These are phyloP conservation scores for Phialophora chinensis DNA, from an alignment of 2,329 filamentous ascomycete genomes.

Conservation along the genomic window DNA sequence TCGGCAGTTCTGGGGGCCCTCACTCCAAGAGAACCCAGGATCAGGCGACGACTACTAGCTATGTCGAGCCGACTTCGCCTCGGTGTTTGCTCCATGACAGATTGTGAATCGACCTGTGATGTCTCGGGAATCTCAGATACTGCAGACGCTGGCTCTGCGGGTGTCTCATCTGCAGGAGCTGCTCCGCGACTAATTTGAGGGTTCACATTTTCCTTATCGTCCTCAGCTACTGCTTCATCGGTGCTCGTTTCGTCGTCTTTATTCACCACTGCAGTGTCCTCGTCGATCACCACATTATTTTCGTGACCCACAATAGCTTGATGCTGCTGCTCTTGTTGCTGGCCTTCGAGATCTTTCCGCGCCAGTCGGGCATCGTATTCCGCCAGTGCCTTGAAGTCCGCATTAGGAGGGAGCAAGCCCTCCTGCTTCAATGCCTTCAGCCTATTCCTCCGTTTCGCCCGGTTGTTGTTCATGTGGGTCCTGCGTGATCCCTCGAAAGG, in stretches of 20 bases:
- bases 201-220: constrained; percentile 3
- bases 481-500: constrained; percentile 57
- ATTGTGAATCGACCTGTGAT: neutral
- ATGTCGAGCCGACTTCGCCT: constrained; percentile 59
- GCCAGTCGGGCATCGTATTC: constrained; percentile 36
- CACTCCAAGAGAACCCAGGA: constrained; percentile 75
- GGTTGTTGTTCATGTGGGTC: constrained; percentile 63
- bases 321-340: constrained; percentile 41
- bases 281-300: neutral
- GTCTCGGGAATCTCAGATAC: constrained; percentile 7
- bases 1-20: constrained; percentile 70
- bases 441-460: constrained; percentile 57
- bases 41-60: constrained; percentile 67
- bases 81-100: constrained; percentile 23
- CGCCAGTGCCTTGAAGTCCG: constrained; percentile 48
- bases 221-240: neutral
- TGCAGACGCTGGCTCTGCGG: neutral
- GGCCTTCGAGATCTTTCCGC: constrained; percentile 43
- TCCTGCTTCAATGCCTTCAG: constrained; percentile 60
- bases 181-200: neutral
- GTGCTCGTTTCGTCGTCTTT: neutral
- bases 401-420: constrained; percentile 58
- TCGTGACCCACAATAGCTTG: neutral
- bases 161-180: neutral
- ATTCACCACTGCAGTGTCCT: neutral